Evolutionary conservation across 441 rosid species (phyloP), one percentile per base, ranked within the genome.

Genomic region (Iberis amara): DNA sequence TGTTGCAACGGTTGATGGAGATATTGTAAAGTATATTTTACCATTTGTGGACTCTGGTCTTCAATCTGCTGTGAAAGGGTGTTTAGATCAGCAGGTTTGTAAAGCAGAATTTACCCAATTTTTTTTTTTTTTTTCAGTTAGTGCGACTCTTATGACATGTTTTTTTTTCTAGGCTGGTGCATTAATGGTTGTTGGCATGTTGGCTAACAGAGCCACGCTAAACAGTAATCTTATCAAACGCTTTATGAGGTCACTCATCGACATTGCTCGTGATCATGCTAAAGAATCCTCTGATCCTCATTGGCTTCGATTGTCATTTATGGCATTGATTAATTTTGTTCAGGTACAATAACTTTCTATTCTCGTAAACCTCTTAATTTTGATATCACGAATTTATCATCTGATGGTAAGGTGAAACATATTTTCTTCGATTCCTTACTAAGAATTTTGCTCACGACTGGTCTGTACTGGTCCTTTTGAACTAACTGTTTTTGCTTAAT

Each of bases 31-130:
- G 77, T 80, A 83, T 59, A 79, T 89, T 50, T 81, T 85, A 62
- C 95, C 91, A 1, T 90, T 89, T 79, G 81, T 85, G 8, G 68
- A 67, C 61, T 77, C 95, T 61, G 92, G 96, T 69, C 79, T 89
- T 55, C 86, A 85, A 56, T 69, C 76, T 49, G 82, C 76, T 31
- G 55, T 60, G 52, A 85, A 66, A 69, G 79, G 77, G 39, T 69
- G 73, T 61, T 63, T 72, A 65, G 96, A 94, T 75, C 96, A 85
- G 66, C 84, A 82, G 96, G 97, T 94, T 62, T 65, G 66, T 52
- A 2, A n/a, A 40, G 35, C 4, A 12, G 15, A 53, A 23, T 42
- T 39, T 48, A 7, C 21, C 11, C 18, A n/a, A 36, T 68, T 4
- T 49, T 62, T 28, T 56, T 26, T 32, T 21, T 13, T 30, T 14